These are phyloP conservation scores for Thraustochytrium sp. DNA, from an alignment of 352 stramenopile genomes.

Conservation along the genomic window DNA sequence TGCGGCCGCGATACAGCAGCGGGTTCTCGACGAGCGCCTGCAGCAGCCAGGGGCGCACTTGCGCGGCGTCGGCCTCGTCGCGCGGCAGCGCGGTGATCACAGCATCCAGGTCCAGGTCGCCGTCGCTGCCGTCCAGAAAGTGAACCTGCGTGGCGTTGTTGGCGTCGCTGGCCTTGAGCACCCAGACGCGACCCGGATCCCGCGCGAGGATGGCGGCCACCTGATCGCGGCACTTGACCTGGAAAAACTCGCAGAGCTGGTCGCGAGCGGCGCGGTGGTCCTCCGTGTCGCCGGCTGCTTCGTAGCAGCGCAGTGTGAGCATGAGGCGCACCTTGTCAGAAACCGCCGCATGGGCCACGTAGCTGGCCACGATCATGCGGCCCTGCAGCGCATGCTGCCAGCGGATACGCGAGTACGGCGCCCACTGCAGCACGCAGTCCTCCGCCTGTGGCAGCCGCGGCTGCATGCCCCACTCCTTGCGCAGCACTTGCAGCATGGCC, in stretches of 20 bases:
- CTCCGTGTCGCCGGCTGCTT: neutral
- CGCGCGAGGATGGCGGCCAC: neutral
- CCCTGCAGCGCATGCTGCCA: neutral
- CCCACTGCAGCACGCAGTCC: slow-evolving; percentile 3
- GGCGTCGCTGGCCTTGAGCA: neutral
- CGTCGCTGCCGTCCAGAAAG: neutral
- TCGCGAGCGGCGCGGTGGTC: neutral
- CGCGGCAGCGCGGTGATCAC: neutral
- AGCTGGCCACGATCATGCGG: neutral
- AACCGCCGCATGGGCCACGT: neutral
- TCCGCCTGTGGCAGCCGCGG: neutral
- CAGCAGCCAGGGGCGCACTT: neutral
- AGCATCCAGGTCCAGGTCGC: neutral
- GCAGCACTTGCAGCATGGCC: neutral
- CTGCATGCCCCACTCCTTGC: neutral
- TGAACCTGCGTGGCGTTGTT: slow-evolving; percentile 15
- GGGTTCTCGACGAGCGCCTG: neutral
- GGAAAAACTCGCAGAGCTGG: neutral
- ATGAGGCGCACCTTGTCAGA: neutral
- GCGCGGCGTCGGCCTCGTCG: neutral
- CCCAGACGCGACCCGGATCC: neutral
- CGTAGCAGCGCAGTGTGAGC: neutral
- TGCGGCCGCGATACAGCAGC: neutral
- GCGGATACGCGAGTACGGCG: neutral
- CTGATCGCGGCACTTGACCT: neutral